Conservation (phyloP, 495 filamentous ascomycete species). For the Cladorrhinum samala region DNA sequence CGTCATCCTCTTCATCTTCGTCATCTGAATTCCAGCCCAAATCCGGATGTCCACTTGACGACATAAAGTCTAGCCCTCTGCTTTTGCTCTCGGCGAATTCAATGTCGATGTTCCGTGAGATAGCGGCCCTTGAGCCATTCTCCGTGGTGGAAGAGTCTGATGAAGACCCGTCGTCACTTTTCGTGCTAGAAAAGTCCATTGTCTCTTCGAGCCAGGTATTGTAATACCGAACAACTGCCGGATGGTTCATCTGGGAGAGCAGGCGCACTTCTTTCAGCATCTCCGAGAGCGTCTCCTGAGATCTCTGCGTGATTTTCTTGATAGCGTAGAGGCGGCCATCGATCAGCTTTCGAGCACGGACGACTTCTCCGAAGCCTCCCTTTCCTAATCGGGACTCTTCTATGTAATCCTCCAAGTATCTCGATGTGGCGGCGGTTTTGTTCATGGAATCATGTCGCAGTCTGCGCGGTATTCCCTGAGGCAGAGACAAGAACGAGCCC, state of each 20-base stretch:
- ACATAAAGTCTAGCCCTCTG: conserved; percentile 88
- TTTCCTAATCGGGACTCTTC: conserved; percentile 84
- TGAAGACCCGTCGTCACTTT: conserved; percentile 46
- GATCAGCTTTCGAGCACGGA: conserved; percentile 88
- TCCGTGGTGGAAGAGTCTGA: conserved; percentile 44
- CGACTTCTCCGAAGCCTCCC: conserved; percentile 96
- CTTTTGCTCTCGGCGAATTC: conserved; percentile 64
- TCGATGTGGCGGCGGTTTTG: conserved; percentile 46
- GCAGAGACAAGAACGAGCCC: conserved; percentile 34
- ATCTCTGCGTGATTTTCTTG: conserved; percentile 87
- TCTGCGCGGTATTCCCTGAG: conserved; percentile 33
- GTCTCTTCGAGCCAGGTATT: conserved; percentile 86
- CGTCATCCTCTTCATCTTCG: conserved; percentile 27
- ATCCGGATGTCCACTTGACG: conserved; percentile 72
- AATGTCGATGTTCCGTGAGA: conserved; percentile 40
- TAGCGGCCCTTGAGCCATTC: conserved; percentile 6
- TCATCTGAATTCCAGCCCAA: conserved; percentile 65
- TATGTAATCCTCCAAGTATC: conserved; percentile 82
- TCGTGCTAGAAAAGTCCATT: conserved; percentile 48
- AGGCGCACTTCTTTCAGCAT: conserved; percentile 88
- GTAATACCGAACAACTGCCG: conserved; percentile 92
- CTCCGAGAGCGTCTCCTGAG: conserved; percentile 70
- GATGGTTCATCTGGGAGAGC: conserved; percentile 86
- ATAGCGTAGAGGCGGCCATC: conserved; percentile 91
- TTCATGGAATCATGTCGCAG: conserved; percentile 47